Evolutionary conservation across 257 asterid species (phyloP).

Genomic region (Plantago elongata): DNA sequence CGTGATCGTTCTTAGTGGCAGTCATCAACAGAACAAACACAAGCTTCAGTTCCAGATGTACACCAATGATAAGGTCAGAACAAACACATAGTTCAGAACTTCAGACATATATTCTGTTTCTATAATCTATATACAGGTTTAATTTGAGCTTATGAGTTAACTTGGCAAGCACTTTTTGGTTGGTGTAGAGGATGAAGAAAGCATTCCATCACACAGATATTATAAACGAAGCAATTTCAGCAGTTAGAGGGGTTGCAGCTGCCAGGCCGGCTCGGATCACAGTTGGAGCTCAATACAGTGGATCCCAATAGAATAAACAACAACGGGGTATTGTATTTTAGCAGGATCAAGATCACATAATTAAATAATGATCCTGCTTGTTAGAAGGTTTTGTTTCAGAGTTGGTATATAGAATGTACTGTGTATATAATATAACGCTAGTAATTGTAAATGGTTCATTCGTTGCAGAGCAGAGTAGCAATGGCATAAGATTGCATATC

Average conservation of each 20-base stretch:
- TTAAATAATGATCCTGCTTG: background rate
- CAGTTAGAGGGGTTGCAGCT: conserved; percentile 38
- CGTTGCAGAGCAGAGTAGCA: too few species aligned
- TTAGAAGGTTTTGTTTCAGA: background rate
- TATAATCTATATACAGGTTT: background rate
- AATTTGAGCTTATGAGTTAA: background rate
- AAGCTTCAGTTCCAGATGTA: conserved; percentile 52
- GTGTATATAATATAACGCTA: background rate
- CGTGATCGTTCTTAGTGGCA: conserved; percentile 45
- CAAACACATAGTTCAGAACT: background rate
- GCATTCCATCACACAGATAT: conserved; percentile 36
- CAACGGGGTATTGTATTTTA: background rate
- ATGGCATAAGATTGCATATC: too few species aligned
- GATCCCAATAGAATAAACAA: background rate
- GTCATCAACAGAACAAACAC: conserved; percentile 25
- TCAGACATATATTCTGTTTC: background rate
- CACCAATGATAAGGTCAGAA: conserved; percentile 46
- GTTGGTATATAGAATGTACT: background rate
- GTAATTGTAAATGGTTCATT: too few species aligned
- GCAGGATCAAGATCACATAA: background rate
- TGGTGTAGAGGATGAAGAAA: conserved; percentile 44
- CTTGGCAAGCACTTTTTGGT: background rate
- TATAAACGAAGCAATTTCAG: conserved; percentile 45
- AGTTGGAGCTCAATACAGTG: conserved; percentile 58
- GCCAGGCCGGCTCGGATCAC: conserved; percentile 51